phyloP scores from a whole-genome alignment of 2,329 filamentous ascomycete genomes.

The Colletotrichum melonis region DNA sequence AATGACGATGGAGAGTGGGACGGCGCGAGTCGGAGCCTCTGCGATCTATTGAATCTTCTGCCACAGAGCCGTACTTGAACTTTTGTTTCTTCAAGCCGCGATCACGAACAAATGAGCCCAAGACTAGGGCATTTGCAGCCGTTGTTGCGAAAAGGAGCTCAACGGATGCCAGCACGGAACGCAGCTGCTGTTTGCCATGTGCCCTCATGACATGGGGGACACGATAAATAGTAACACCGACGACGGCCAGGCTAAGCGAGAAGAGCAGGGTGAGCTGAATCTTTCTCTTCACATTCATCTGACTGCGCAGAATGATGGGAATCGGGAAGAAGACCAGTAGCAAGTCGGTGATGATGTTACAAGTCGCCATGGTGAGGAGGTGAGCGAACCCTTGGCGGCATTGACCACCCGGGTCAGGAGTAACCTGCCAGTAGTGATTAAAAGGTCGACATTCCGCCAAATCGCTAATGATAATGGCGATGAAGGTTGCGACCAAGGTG shows the following conservation, averaged over 20 bases:
- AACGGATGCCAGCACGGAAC: slow-evolving; percentile 88
- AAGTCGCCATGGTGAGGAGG: slow-evolving; percentile 88
- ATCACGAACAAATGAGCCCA: slow-evolving; percentile 93
- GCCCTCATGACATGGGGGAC: slow-evolving; percentile 80
- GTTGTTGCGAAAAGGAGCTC: slow-evolving; percentile 91
- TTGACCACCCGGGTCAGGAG: slow-evolving; percentile 85
- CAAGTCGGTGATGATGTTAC: slow-evolving; percentile 89
- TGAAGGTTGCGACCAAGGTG: slow-evolving; percentile 81
- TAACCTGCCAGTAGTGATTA: slow-evolving; percentile 80
- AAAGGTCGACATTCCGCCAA: slow-evolving; percentile 86
- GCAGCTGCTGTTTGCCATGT: slow-evolving; percentile 83
- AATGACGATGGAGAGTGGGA: slow-evolving; percentile 71
- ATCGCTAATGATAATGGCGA: slow-evolving; percentile 83
- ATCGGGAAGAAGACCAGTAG: slow-evolving; percentile 90
- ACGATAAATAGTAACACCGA: slow-evolving; percentile 83
- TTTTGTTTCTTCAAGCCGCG: slow-evolving; percentile 90
- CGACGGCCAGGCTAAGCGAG: slow-evolving; percentile 83
- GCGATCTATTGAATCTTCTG: slow-evolving; percentile 72
- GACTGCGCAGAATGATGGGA: slow-evolving; percentile 83
- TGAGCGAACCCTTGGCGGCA: slow-evolving; percentile 91
- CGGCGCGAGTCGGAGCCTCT: slow-evolving; percentile 50
- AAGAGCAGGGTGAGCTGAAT: slow-evolving; percentile 84
- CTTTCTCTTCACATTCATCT: slow-evolving; percentile 82
- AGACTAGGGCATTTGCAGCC: slow-evolving; percentile 87
- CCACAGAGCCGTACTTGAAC: slow-evolving; percentile 74